A percentile compares a stretch with the other conserved stretches of the same genome.
Evolutionary conservation across 768 basidiomycete genomes (phyloP).

Genomic region (Dentipellis sp.): DNA sequence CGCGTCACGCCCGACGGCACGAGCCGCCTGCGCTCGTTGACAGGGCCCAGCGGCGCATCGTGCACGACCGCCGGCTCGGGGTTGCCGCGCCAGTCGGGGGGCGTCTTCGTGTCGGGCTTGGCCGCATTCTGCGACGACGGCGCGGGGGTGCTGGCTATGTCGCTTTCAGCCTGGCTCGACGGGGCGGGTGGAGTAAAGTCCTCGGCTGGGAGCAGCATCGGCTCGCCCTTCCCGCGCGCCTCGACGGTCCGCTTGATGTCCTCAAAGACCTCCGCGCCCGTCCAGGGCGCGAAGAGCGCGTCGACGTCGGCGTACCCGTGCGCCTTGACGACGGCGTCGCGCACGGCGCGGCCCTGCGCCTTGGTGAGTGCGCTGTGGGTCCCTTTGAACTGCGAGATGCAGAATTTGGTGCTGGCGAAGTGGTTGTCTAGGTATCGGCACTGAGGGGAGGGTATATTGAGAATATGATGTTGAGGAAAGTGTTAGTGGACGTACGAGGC

Average conservation of each 20-base stretch:
- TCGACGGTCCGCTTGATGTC: slow-evolving; percentile 9
- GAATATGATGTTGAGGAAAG: background rate
- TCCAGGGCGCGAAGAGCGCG: slow-evolving; percentile 11
- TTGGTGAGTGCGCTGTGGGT: slow-evolving; percentile 47
- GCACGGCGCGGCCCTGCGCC: slow-evolving; percentile 45
- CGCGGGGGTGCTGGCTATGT: background rate
- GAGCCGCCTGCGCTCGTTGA: slow-evolving; percentile 6
- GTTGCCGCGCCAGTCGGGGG: slow-evolving; percentile 13
- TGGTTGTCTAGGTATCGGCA: slow-evolving; percentile 69
- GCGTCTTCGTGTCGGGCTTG: slow-evolving; percentile 2
- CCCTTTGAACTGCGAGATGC: slow-evolving; percentile 74
- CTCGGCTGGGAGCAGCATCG: slow-evolving; percentile 3
- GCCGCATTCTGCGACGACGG: background rate
- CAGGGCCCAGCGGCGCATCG: slow-evolving; percentile 11
- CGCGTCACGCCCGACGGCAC: slow-evolving; percentile 12
- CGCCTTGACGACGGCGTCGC: slow-evolving; percentile 44
- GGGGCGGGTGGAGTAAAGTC: background rate
- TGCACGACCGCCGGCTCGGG: slow-evolving; percentile 9
- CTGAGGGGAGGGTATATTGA: slow-evolving; percentile 26
- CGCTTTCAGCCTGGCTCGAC: background rate
- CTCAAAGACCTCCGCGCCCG: slow-evolving; percentile 15
- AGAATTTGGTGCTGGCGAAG: slow-evolving; percentile 84
- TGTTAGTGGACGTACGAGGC: slow-evolving; percentile 43
- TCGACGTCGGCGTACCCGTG: slow-evolving; percentile 40
- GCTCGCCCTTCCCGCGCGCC: slow-evolving; percentile 1